Evolutionary conservation across 345 rosid genomes (phyloP).

Genomic region (Dimocarpus longan): DNA sequence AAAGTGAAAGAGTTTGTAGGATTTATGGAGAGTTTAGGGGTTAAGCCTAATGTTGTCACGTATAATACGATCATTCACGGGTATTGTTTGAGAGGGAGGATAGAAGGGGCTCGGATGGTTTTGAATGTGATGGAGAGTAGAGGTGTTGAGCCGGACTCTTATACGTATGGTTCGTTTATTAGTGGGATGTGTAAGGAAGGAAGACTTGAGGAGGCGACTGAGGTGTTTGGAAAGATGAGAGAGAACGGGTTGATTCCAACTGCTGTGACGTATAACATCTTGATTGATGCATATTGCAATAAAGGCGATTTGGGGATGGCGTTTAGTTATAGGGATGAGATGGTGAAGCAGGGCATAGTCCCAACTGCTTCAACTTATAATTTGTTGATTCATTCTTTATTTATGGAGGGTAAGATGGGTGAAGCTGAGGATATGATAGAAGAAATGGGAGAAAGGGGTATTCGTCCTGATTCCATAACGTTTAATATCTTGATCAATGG

Average conservation of each 20-base stretch:
- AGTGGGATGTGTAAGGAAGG: slow-evolving; percentile 82
- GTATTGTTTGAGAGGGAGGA: slow-evolving; percentile 63
- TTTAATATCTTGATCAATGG: slow-evolving; percentile 89
- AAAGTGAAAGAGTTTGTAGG: slow-evolving; percentile 66
- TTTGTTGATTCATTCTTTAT: slow-evolving; percentile 74
- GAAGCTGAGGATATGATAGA: slow-evolving; percentile 65
- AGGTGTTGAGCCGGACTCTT: slow-evolving; percentile 69
- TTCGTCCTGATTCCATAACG: slow-evolving; percentile 63
- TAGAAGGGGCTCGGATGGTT: slow-evolving; percentile 70
- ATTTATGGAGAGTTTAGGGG: slow-evolving; percentile 64
- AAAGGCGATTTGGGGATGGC: slow-evolving; percentile 68
- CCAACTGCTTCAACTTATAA: slow-evolving; percentile 84
- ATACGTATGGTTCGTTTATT: slow-evolving; percentile 73
- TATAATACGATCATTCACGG: slow-evolving; percentile 85
- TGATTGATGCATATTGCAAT: slow-evolving; percentile 79
- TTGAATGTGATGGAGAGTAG: slow-evolving; percentile 57
- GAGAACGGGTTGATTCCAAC: slow-evolving; percentile 63
- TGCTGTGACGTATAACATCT: slow-evolving; percentile 74
- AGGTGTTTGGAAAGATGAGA: slow-evolving; percentile 59
- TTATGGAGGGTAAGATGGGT: slow-evolving; percentile 63
- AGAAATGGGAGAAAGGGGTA: slow-evolving; percentile 67
- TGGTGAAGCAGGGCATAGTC: slow-evolving; percentile 61
- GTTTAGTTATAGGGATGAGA: slow-evolving; percentile 70
- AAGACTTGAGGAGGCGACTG: slow-evolving; percentile 63
- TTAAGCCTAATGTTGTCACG: slow-evolving; percentile 70